Evolutionary conservation across 352 stramenopile species (phyloP).

Genomic region (Phytophthora megakarya): DNA sequence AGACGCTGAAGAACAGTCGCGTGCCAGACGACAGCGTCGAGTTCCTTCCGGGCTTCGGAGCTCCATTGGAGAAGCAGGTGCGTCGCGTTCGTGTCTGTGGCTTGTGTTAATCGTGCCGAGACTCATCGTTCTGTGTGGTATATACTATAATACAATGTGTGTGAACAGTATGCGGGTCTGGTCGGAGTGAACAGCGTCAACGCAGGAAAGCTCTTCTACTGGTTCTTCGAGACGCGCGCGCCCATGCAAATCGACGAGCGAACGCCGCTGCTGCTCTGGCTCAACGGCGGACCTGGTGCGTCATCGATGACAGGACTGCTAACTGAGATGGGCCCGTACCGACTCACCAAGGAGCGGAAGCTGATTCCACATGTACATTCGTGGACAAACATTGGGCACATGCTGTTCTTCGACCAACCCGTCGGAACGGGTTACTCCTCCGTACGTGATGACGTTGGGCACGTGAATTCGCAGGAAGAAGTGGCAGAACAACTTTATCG

Average conservation of each 20-base stretch:
- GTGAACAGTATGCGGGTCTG: conserved; percentile 69
- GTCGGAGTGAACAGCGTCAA: conserved; percentile 61
- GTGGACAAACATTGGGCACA: conserved; percentile 80
- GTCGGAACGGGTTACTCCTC: conserved; percentile 81
- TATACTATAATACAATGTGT: conserved; percentile 43
- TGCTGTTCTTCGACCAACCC: conserved; percentile 87
- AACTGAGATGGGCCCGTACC: conserved; percentile 82
- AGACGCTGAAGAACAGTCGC: conserved; percentile 11
- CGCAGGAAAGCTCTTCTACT: conserved; percentile 80
- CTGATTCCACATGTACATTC: conserved; percentile 71
- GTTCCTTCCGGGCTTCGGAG: conserved; percentile 73
- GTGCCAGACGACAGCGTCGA: conserved; percentile 43
- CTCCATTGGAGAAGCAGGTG: conserved; percentile 70
- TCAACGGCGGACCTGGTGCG: conserved; percentile 77
- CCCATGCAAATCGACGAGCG: conserved; percentile 43
- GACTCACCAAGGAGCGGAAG: conserved; percentile 64
- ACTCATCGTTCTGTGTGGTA: too few species aligned
- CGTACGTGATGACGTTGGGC: conserved; percentile 70
- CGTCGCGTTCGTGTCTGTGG: conserved; percentile 28
- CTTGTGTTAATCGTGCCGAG: conserved; percentile 32
- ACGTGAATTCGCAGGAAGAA: conserved; percentile 73
- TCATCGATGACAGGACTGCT: conserved; percentile 85
- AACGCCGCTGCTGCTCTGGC: conserved; percentile 79
- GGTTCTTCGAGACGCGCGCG: conserved; percentile 82
- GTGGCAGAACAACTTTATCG: conserved; percentile 90